Base-by-base conservation (phyloP, 1,139 yeast species). In the Candida sojae region DNA sequence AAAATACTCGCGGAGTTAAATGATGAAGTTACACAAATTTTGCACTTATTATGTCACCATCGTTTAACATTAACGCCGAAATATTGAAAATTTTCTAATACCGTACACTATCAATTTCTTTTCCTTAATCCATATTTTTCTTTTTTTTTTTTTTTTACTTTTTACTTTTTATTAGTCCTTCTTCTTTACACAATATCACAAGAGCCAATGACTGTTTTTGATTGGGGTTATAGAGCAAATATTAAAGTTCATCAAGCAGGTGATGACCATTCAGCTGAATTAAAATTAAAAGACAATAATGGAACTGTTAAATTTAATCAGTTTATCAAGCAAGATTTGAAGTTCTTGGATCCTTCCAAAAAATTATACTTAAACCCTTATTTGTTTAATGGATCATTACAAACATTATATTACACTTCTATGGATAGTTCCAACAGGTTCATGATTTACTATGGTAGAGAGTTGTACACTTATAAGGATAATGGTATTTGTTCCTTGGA, bases 401-500 rank as follows among this genome's bases (percentile, higher is more conserved):
- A 91, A 67, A 88, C 96, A 1, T 54, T 88, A 55, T 83, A 86
- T 57, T 76, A 87, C 45, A 77, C 85, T 5, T 70, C 76, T 38
- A 81, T 82, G 9, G 80, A 83, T 53, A 77, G 76, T 50, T 75
- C 82, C 6, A 70, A 76, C 41, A 63, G 63, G 54, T 83, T 83
- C 59, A 73, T 73, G 45, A 83, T 88, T 3, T 80, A 81, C 65
- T 91, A 88, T 57, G 97, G 96, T 2, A 79, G 97, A 59, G 85
- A 91, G 53, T 61, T 87, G 21, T 75, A 88, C 49, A 63, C 68
- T 1, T 83, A 82, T 61, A 63, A 74, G 9, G 88, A 85, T 53
- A 82, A 82, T 5, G 95, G 96, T 21, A 76, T 80, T 39, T 79
- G 89, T 51, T 83, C 96, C 9, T 81, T 86, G 21, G 97, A 91